Conservation (phyloP, 2,329 filamentous ascomycete genomes). For the Acephala macrosclerotiorum region DNA sequence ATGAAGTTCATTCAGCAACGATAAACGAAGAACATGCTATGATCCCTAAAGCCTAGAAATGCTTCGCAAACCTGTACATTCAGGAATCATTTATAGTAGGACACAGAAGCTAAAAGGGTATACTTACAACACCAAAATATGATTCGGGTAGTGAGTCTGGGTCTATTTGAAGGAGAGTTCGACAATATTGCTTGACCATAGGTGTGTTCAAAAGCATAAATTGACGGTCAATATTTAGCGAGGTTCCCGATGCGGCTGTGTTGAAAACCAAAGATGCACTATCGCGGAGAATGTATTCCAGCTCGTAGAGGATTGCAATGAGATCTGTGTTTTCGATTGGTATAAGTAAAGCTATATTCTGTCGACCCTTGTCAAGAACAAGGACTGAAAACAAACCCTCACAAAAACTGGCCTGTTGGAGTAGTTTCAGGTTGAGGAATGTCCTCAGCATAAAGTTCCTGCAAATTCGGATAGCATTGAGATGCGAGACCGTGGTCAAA, state of each 20-base stretch:
- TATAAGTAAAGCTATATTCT: conserved; percentile 2
- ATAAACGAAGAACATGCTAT: not conserved
- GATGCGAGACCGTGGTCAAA: not conserved
- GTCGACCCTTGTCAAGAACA: not conserved
- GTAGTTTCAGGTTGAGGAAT: conserved; percentile 16
- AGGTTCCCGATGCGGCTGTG: not conserved
- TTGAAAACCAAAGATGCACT: conserved; percentile 12
- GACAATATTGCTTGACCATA: conserved; percentile 17
- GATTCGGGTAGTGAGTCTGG: not conserved
- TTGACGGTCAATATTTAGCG: not conserved
- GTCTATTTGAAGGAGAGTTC: conserved; percentile 10
- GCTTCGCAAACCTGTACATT: not conserved
- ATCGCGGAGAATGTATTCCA: conserved; percentile 18
- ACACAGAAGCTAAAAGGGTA: not conserved
- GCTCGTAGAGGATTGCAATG: conserved; percentile 11
- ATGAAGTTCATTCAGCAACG: not conserved
- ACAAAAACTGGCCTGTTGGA: conserved; percentile 11
- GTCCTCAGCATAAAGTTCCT: conserved; percentile 8
- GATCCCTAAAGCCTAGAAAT: not conserved
- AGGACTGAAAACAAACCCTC: conserved; percentile 8
- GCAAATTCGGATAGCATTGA: conserved; percentile 13
- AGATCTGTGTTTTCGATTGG: conserved; percentile 15
- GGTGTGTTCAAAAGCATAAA: conserved; percentile 11
- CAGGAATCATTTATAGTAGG: not conserved
- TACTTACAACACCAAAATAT: conserved; percentile 10